Percentiles rank a stretch among this genome's conserved stretches.
Conservation (phyloP, 2,329 filamentous ascomycete genomes). For the Tetracladium maxilliforme region DNA sequence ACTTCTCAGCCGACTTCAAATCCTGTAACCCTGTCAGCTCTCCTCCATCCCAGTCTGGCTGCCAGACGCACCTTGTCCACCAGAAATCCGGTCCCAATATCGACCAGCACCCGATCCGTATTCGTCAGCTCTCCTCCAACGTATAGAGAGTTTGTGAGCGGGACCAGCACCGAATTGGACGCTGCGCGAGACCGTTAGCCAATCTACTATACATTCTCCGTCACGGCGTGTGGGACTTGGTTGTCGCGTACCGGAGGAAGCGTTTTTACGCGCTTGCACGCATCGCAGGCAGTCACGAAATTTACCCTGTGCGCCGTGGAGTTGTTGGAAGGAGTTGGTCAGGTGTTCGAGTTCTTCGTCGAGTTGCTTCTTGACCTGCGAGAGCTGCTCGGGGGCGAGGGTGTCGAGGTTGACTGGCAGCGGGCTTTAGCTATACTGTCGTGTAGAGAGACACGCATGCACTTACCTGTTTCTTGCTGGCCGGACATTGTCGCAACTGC, state of each 20-base stretch:
- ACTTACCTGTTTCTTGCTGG: constrained; percentile 1
- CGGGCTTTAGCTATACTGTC: constrained; percentile 2
- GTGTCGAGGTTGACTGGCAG: constrained; percentile 51
- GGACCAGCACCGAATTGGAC: constrained; percentile 70
- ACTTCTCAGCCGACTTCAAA: constrained; percentile 44
- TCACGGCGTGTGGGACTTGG: not conserved
- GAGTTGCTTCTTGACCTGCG: constrained; percentile 86
- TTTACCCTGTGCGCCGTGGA: constrained; percentile 79
- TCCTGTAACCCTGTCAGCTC: constrained; percentile 17
- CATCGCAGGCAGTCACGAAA: constrained; percentile 92
- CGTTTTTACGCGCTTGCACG: no score
- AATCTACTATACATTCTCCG: constrained; percentile 6
- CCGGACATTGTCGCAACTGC: not conserved
- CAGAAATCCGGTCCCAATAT: constrained; percentile 88
- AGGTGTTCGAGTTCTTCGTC: constrained; percentile 94
- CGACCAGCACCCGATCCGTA: constrained; percentile 68
- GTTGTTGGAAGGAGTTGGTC: constrained; percentile 75
- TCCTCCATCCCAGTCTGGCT: not conserved
- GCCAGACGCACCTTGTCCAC: constrained; percentile 61
- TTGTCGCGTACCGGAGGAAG: constrained; percentile 1
- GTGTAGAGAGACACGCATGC: constrained; percentile 1
- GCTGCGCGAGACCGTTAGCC: no score
- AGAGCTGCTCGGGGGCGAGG: constrained; percentile 74
- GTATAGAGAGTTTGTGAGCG: constrained; percentile 87
- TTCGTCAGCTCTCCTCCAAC: constrained; percentile 70